A percentile compares a stretch with the other conserved stretches of the same genome.
phyloP scores from a whole-genome alignment of 2,329 filamentous ascomycete genomes.

The Pseudohalonectria lignicola region DNA sequence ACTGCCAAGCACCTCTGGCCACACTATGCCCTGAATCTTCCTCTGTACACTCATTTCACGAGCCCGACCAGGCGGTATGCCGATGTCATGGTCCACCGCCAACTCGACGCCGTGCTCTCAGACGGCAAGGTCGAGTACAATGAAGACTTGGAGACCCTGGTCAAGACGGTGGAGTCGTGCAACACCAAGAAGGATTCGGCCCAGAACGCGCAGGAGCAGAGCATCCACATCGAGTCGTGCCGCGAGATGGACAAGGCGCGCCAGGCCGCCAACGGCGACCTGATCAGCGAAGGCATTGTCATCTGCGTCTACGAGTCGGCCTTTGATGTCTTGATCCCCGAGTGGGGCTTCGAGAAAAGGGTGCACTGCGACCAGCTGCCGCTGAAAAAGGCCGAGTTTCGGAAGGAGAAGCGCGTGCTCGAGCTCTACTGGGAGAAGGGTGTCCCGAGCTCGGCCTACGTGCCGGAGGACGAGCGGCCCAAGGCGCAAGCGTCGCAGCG shows the following conservation, averaged over 20 bases:
- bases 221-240: constrained; percentile 96
- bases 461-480: constrained; percentile 92
- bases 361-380: constrained; percentile 98
- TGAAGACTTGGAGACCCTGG: constrained; percentile 78
- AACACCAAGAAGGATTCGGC: constrained; percentile 99
- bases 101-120: constrained; percentile 78
- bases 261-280: constrained; percentile 75
- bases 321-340: constrained; percentile 94
- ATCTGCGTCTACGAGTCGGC: constrained; percentile 97
- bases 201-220: constrained; percentile 95
- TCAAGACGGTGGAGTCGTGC: constrained; percentile 88
- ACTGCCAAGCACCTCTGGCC: constrained; percentile 65
- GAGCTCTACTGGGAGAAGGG: constrained; percentile 99
- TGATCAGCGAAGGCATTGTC: constrained; percentile 92
- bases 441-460: constrained; percentile 87
- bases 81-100: constrained; percentile 89
- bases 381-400: constrained; percentile 97
- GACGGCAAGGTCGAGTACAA: constrained; percentile 73
- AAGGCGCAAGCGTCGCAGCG: constrained; percentile 68
- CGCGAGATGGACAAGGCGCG: constrained; percentile 89
- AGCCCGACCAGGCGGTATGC: constrained; percentile 90
- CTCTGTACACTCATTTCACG: constrained; percentile 94
- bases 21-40: constrained; percentile 87
- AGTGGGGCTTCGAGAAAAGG: constrained; percentile 98
- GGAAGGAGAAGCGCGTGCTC: constrained; percentile 87